Base-by-base conservation (phyloP, 805 yeast genomes). In the Cyberlindnera xylosilytica region DNA sequence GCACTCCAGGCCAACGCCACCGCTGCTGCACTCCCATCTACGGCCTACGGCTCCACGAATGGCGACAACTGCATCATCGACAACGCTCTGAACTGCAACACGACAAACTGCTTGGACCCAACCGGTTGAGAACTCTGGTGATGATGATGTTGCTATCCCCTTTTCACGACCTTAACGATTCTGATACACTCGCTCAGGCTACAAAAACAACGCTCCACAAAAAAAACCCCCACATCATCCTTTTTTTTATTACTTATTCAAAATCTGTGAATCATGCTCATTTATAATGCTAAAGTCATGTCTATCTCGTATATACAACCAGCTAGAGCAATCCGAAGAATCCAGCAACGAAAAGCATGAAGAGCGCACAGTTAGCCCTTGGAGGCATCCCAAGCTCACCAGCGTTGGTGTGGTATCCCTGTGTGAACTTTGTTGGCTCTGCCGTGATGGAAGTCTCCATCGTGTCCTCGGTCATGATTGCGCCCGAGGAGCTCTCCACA, bases 41-140 rank as follows among this genome's bases (percentile, higher is more conserved):
- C 24, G 24, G 64, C 65, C 4, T 63, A 68, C 41, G 72, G 72
- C 20, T 48, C 59, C 7, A 57, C 51, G 16, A 34, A 34, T 12
- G 62, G 61, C 22, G 65, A 63, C 6, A 60, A 63, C 16, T 77
- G 82, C 56, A 61, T 73, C 20, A 70, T 76, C 20, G 81, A 77
- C 51, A 72, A 73, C n/a, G 70, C 72, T 20, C 69, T 73, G 16
- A 72, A 74, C 36, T 77, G 82, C 55, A 72, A 74, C 42, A 61
- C 78, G 3, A 61, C 62, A 29, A 64, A 61, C 34, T 76, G 81
- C 57, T 48, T 73, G 24, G 56, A 47, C 11, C 42, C 46, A 24
- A 10, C 39, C 17, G 23, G 17, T 12, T 23, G 24, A 16, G n/a
- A n/a, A n/a, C n/a, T n/a, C n/a, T n/a, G n/a, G n/a, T n/a, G n/a